Evolutionary conservation across 768 basidiomycete species (phyloP), one percentile per base, ranked within the genome.

Genomic region (Mycena filopes): DNA sequence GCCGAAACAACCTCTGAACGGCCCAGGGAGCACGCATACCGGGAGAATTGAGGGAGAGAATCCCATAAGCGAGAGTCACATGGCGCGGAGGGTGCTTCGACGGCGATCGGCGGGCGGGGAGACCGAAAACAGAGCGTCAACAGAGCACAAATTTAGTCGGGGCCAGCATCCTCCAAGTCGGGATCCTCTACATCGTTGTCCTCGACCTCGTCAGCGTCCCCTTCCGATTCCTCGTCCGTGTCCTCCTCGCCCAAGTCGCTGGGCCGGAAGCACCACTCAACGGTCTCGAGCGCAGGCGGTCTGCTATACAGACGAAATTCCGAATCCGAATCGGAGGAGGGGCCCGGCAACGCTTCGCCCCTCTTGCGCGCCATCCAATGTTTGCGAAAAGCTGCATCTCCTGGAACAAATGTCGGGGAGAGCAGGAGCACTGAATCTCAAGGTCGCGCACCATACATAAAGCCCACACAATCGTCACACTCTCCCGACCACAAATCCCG

Each of bases 401-500:
- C 67, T 65, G 26, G 8, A n/a, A 26, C 38, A 31, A 69, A 23
- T 20, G n/a, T 51, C 8, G 2, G 33, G 4, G 12, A 58, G 3
- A 18, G 25, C 40, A 4, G 41, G 7, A 21, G 2, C 26, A 28
- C 13, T 26, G 12, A 43, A 18, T 6, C 16, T 3, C 6, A 43
- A 18, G 5, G 16, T 3, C 6, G 55, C 63, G 33, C 55, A 69
- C 68, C 75, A 63, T 79, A 79, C 74, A 80, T 73, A 26, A 79
- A 63, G n/a, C 64, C 65, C 64, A 80, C 79, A 49, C 79, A 81
- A 13, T 71, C 71, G 50, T 78, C 75, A 51, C 80, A 80, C 68
- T 80, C 80, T 16, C 80, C 80, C 1, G 75, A 66, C 80, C 79
- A 81, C n/a, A 75, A 41, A 38, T 76, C 68, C 29, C 53, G 47